Evolutionary conservation across 768 basidiomycete genomes (phyloP).

Genomic region (Hysterangium stoloniferum): DNA sequence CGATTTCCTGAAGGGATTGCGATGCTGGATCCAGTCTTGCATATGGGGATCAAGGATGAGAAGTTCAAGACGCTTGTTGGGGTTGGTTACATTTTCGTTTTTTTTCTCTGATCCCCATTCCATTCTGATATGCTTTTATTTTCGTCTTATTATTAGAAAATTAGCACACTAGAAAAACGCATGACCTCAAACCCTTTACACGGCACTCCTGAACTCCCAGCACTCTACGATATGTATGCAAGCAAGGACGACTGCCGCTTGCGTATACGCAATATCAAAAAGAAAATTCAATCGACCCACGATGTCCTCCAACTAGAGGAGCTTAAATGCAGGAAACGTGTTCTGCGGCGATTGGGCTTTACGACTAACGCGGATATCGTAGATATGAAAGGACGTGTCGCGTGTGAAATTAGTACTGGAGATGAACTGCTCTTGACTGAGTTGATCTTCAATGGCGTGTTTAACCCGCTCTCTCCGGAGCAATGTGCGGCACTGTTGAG

Average conservation of each 20-base stretch:
- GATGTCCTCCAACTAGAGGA: slow-evolving; percentile 95
- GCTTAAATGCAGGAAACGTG: slow-evolving; percentile 90
- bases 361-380: slow-evolving; percentile 86
- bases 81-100: slow-evolving; percentile 40
- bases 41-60: slow-evolving; percentile 94
- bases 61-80: slow-evolving; percentile 83
- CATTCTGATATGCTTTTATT: neutral
- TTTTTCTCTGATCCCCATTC: neutral
- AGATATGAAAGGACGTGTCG: slow-evolving; percentile 96
- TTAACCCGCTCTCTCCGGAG: slow-evolving; percentile 84
- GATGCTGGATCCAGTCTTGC: slow-evolving; percentile 83
- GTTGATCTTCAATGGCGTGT: slow-evolving; percentile 94
- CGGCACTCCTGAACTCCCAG: slow-evolving; percentile 67
- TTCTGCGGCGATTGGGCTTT: slow-evolving; percentile 86
- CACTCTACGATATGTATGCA: slow-evolving; percentile 73
- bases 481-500: slow-evolving; percentile 91
- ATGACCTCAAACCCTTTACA: slow-evolving; percentile 76
- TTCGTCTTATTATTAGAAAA: slow-evolving; percentile 56
- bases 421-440: slow-evolving; percentile 96
- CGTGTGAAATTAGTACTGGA: slow-evolving; percentile 96
- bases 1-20: slow-evolving; percentile 85
- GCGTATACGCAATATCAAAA: slow-evolving; percentile 70
- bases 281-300: slow-evolving; percentile 81
- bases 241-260: slow-evolving; percentile 65
- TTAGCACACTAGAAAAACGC: slow-evolving; percentile 79